Evolutionary conservation across 2,329 filamentous ascomycete genomes (phyloP).

Genomic region (Cadophora sp.): DNA sequence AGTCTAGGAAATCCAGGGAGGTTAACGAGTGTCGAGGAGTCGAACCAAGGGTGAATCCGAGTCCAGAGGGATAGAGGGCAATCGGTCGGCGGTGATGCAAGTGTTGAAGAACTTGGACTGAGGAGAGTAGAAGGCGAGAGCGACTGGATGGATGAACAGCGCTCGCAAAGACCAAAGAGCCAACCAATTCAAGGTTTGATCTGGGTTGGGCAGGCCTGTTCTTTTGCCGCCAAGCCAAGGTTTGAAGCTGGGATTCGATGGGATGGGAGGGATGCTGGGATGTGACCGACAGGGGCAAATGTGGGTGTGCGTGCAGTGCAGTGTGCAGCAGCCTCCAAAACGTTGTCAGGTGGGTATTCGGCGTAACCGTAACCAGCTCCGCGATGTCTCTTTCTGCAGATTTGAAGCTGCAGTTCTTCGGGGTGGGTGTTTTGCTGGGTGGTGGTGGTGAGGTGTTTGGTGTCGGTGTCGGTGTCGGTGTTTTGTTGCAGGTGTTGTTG

Average conservation of each 20-base stretch:
- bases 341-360: too few species aligned
- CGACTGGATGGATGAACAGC: neutral
- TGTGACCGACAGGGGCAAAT: slow-evolving; percentile 2
- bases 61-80: neutral
- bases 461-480: neutral
- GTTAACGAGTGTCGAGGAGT: slow-evolving; percentile 1
- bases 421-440: neutral
- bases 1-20: neutral
- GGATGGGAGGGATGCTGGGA: neutral
- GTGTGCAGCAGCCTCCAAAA: neutral
- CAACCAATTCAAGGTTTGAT: slow-evolving; percentile 17
- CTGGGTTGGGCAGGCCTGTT: slow-evolving; percentile 6
- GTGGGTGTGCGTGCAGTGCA: neutral
- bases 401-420: neutral
- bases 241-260: neutral
- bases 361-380: neutral
- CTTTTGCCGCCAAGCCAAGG: slow-evolving; percentile 8
- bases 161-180: slow-evolving; percentile 5
- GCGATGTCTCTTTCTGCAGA: neutral
- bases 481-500: too few species aligned
- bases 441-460: neutral
- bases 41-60: slow-evolving; percentile 7
- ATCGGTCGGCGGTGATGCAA: neutral
- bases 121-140: neutral
- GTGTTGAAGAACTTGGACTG: slow-evolving; percentile 1